Evolutionary conservation across 352 stramenopile genomes (phyloP).

Genomic region (Nothophytophthora sp.): DNA sequence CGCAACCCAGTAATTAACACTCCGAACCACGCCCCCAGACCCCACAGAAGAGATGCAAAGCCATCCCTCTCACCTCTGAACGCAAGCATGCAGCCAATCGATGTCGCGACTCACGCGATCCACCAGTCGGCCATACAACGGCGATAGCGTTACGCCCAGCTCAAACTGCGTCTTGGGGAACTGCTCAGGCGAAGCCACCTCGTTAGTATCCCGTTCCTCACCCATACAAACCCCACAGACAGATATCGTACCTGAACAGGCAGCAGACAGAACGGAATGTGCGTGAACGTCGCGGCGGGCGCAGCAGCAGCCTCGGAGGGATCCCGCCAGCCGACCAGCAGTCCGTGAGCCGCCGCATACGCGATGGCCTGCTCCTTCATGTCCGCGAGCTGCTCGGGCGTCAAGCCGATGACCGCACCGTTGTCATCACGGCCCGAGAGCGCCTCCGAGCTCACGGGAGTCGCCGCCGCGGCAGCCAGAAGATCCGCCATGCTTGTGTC

Average conservation of each 20-base stretch:
- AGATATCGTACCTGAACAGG: slow-evolving; percentile 43
- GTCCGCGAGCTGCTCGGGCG: slow-evolving; percentile 34
- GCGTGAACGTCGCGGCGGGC: slow-evolving; percentile 54
- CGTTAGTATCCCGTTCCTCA: no score
- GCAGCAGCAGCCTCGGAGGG: slow-evolving; percentile 14
- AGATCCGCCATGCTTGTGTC: slow-evolving; percentile 42
- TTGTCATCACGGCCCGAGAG: slow-evolving; percentile 15
- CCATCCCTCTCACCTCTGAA: slow-evolving; percentile 36
- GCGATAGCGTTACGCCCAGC: slow-evolving; percentile 64
- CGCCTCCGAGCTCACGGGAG: slow-evolving; percentile 14
- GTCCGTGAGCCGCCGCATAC: slow-evolving; percentile 70
- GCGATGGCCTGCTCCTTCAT: slow-evolving; percentile 76
- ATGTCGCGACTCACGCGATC: slow-evolving; percentile 83
- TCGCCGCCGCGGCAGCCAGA: slow-evolving; percentile 33
- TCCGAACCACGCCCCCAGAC: no score
- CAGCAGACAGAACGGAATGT: slow-evolving; percentile 78
- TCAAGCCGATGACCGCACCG: slow-evolving; percentile 46
- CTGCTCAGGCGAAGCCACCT: slow-evolving; percentile 16
- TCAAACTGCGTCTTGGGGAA: slow-evolving; percentile 63
- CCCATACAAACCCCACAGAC: background rate
- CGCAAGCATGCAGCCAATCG: slow-evolving; percentile 71
- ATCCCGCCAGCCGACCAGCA: slow-evolving; percentile 71
- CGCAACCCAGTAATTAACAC: background rate
- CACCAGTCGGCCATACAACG: slow-evolving; percentile 74
- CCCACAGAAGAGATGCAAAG: no score